Base-by-base conservation (phyloP, 2,329 filamentous ascomycete genomes). In the Pseudonectria buxi region DNA sequence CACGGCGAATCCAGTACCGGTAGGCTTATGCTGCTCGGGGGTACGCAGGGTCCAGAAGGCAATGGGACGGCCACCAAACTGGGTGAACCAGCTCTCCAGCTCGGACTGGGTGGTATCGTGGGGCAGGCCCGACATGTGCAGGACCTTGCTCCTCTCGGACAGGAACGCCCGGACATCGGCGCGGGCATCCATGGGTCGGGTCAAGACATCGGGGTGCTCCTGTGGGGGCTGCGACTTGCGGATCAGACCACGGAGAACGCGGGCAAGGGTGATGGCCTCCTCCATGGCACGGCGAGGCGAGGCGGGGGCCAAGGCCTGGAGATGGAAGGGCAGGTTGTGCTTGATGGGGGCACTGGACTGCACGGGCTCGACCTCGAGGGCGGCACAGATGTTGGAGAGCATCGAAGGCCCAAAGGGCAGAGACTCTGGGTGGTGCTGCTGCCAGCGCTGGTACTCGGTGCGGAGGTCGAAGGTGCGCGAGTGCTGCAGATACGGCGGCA, bases 11-110 rank as follows among this genome's bases (percentile, higher is more conserved):
- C 92, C 92, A 36, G 90, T 94, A 28, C 92, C 92, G 9, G 92
- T 98, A n/a, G 92, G 92, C 72, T 98, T 98, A 67, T 96, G 92
- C 67, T 96, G 92, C 64, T 98, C 92, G 3, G 92, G 92, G 11
- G 92, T 98, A 44, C 90, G 85, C 33, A 98, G 75, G 13, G 92
- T 98, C 92, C 92, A 98, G 68, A 98, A 98, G 14, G 92, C 92
- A 66, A 98, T 98, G 22, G 92, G 92, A 28, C 92, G 85, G 32
- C 92, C 92, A 46, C 92, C 92, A 58, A 95, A 98, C 64, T 98
- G 92, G 22, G 92, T 98, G 60, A 96, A 98, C 92, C 92, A 98
- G 67, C 89, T 95, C 69, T 98, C 92, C 15, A 98, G 76, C 68
- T 98, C 92, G 4, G 90, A 96, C 67, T 98, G 92, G 2, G 92